Base-by-base conservation (phyloP, 2,329 filamentous ascomycete species). In the Beauveria australis region DNA sequence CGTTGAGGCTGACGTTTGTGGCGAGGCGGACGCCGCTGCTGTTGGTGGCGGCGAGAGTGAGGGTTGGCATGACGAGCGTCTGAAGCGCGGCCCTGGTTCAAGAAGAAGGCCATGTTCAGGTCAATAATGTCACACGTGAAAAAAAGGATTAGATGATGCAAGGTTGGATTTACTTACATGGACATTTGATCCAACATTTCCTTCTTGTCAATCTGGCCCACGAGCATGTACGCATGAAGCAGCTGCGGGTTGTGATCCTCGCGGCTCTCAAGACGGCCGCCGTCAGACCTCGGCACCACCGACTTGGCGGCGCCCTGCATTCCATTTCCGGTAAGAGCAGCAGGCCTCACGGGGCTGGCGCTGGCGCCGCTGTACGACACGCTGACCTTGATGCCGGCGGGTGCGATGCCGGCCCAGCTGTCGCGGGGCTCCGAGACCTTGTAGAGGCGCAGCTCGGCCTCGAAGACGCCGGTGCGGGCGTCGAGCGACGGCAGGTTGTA, bases 401-500 rank as follows among this genome's bases (percentile, higher is more conserved):
- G 75, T 1, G 78, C 65, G 41, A 88, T 79, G 12, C 77, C 78
- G 10, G 75, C 70, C 64, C 86, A 88, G 4, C 69, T 72, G 37
- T 77, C 84, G 4, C 75, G 79, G 0, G 89, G 79, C 0, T 80
- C 73, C 6, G 84, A 85, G 52, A 92, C 75, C 71, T 87, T 85
- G 75, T 86, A 94, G 62, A 94, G 76, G 59, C 89, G 81, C 55
- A 94, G 73, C 70, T 94, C 90, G 33, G 89, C 89, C 72, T 89
- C 83, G 70, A 94, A 94, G 18, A 85, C 76, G 33, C 89, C 89
- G 0, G 82, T 86, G 5, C 73, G 73, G 66, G 82, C 84, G 74
- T 93, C 82, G 61, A 91, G 80, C 44, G 83, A 84, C 0, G 87
- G 86, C 26, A 95, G 74, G 71, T 94, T 95, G 76, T 93, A 94